Percentiles rank a stretch among this genome's conserved stretches.
These are phyloP conservation scores for Cerioporus squamosus DNA, from an alignment of 1,284 basidiomycete genomes.

Conservation along the genomic window DNA sequence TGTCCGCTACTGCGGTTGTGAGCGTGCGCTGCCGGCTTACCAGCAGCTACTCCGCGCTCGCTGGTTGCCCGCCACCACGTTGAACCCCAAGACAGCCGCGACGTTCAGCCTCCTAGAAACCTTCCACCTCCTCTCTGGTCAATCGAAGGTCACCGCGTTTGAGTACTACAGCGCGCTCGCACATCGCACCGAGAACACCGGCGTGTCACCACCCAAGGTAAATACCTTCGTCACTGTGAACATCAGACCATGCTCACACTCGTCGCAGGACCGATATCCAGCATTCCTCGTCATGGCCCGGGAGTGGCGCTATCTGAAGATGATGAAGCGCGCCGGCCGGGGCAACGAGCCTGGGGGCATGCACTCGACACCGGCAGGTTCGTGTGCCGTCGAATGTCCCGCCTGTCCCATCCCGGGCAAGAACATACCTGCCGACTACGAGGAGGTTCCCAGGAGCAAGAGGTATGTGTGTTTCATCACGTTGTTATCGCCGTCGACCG, in stretches of 20 bases:
- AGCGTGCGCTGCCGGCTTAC: background rate
- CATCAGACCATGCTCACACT: background rate
- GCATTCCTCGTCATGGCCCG: slow-evolving; percentile 2
- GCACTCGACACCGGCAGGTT: too few relatives aligned
- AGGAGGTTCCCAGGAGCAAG: slow-evolving; percentile 30
- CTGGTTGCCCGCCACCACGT: slow-evolving; percentile 36
- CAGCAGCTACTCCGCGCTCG: slow-evolving; percentile 30
- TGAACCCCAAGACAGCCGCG: slow-evolving; percentile 29
- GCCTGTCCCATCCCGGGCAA: slow-evolving; percentile 1
- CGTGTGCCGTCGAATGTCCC: too few relatives aligned
- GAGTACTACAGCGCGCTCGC: slow-evolving; percentile 31
- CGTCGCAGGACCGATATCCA: slow-evolving; percentile 12
- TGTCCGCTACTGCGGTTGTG: slow-evolving; percentile 39
- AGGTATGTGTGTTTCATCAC: too few relatives aligned
- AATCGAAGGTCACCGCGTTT: slow-evolving; percentile 30
- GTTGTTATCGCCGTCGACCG: background rate
- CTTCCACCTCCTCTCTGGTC: slow-evolving; percentile 27
- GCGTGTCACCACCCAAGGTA: background rate
- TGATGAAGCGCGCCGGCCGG: slow-evolving; percentile 27
- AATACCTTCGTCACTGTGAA: background rate
- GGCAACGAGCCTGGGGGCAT: too few relatives aligned
- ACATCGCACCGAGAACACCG: slow-evolving; percentile 16
- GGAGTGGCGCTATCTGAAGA: slow-evolving; percentile 24
- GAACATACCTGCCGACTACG: slow-evolving; percentile 35
- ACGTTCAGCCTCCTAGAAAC: slow-evolving; percentile 34